Percentiles rank a stretch among this genome's conserved stretches.
Conservation (phyloP, 176 grass and related monocot species). For the Avena atlantica region DNA sequence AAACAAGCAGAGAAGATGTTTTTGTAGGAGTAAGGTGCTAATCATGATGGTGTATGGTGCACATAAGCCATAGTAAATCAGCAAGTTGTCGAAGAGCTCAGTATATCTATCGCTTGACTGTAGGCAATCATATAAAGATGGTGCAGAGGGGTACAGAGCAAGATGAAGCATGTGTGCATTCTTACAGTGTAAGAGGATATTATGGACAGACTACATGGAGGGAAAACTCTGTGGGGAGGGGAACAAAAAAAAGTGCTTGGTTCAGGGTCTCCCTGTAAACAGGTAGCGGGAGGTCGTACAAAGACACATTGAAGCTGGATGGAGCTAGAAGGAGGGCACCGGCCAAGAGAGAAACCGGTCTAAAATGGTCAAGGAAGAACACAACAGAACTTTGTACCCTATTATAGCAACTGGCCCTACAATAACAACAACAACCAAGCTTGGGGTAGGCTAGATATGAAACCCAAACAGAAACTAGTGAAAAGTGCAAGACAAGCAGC, state of each 20-base stretch:
- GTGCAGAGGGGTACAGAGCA: neutral
- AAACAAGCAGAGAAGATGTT: slow-evolving; percentile 5
- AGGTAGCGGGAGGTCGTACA: neutral
- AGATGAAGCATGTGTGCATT: slow-evolving; percentile 17
- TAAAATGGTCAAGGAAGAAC: slow-evolving; percentile 19
- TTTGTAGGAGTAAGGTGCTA: neutral
- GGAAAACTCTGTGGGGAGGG: neutral
- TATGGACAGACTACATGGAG: neutral
- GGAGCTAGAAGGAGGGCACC: neutral
- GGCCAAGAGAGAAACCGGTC: neutral
- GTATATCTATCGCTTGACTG: neutral
- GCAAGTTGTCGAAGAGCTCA: neutral
- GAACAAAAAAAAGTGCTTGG: neutral
- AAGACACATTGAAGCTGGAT: slow-evolving; percentile 2
- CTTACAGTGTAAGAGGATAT: neutral
- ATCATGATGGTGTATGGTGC: slow-evolving; percentile 5
- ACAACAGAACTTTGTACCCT: neutral
- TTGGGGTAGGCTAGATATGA: too few species aligned
- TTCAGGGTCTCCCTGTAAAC: neutral
- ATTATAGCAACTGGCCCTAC: neutral
- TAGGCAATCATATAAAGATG: slow-evolving; percentile 17
- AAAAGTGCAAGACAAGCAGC: too few species aligned
- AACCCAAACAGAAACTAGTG: too few species aligned
- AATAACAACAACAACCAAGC: too few species aligned
- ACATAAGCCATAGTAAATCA: slow-evolving; percentile 8